Base-by-base conservation (phyloP, 73 alveolate species). In the Urostyla sp. region DNA sequence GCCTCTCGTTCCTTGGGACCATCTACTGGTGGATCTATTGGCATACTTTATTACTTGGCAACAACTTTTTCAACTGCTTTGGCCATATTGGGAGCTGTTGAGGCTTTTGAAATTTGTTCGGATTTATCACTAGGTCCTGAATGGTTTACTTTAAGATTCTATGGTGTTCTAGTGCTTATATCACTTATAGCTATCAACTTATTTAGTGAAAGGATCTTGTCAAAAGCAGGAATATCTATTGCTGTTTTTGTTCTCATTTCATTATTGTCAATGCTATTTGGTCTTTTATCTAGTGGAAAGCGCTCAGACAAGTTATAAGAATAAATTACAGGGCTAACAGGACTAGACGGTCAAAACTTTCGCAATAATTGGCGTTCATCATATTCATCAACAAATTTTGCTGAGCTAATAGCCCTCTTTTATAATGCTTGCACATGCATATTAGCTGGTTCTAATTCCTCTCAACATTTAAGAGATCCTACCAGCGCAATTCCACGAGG, bases 11-110 rank as follows among this genome's bases (percentile, higher is more conserved):
- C 94, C 0, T 44, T 87, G 23, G 94, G 94, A 30, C 91, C 94
- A 30, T 80, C 94, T 0, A 80, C 69, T 18, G 94, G 94, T 26
- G 94, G 94, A 0, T 81, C 94, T 34, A 67, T 87, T 13, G 94
- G 94, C 3, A 45, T 83, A 26, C 83, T 87, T 1, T 87, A 78
- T 63, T 87, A 79, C 48, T 36, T 87, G 32, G 94, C 88, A 13
- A 53, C 89, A 1, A 83, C 94, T 16, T 30, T 83, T 36, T 84
- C 94, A 18, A 72, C 91, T 11, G 86, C 94, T n/a, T 21, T 87
- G 77, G 80, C 87, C 10, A 77, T 87, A 26, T 53, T 87, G 38
- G 94, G 94, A 45, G 87, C 94, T 36, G 69, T 87, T 1, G 94
- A 87, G 56, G 67, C 91, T 15, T 53, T 87, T 20, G 58, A 80